Base-by-base conservation (phyloP, 371 early-diverging fungal genomes). In the Mortierella sp. region DNA sequence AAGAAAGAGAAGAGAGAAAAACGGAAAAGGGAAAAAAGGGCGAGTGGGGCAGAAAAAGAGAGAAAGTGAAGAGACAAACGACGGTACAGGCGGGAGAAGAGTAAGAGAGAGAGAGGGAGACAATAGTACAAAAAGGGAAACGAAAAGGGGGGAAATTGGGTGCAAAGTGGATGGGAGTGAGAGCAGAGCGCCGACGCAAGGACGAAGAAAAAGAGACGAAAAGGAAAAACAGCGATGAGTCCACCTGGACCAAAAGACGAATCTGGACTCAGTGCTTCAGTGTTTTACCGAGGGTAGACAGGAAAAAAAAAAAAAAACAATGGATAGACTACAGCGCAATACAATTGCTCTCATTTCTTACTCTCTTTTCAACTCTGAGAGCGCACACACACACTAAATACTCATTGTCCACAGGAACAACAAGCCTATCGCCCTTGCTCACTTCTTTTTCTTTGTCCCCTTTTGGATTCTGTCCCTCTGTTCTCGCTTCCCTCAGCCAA, bases 21-120 rank as follows among this genome's bases (percentile, higher is more conserved):
- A 50, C 50, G 45, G 50, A 72, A 72, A 72, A 31, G 72, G 50
- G 50, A 48, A 45, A 50, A 48, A 45, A 45, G 26, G 72, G 45
- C 72, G 50, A 72, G 72, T 50, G 50, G 72, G 72, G 50, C 72
- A 38, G 21, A 65, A 31, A 6, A 11, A 31, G 31, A 14, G 13
- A 10, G 11, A n/a, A 34, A 60, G 14, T 13, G 31, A 26, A 31
- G 26, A 24, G 54, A 24, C 13, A 7, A 54, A 54, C 2, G 24
- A 7, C 16, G 54, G 24, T 21, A 54, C 1, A 54, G 26, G 57
- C 1, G 26, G 26, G 34, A 14, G 38, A 63, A 63, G 63, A 31
- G 19, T 31, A 34, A 26, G 13, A 31, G 5, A 60, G 60, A 31
- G 31, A 31, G 16, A 14, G 38, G 0, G 31, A 60, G 21, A 52